These are phyloP conservation scores for Phyllosticta ampelicida DNA, from an alignment of 2,329 filamentous ascomycete genomes.

Conservation along the genomic window DNA sequence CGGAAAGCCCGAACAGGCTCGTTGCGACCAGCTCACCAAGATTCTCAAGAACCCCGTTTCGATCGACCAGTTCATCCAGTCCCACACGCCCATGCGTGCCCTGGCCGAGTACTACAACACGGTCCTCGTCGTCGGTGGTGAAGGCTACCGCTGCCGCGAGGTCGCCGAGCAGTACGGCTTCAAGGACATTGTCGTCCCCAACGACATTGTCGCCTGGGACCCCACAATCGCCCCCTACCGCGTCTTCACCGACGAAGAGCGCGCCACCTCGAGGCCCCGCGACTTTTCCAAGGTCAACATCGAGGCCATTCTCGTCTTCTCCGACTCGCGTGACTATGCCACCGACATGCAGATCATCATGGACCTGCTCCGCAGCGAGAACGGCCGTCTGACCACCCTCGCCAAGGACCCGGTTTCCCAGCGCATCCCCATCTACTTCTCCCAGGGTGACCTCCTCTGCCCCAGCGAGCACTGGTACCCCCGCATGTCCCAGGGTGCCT, in stretches of 20 bases:
- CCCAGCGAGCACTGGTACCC: conserved; percentile 48
- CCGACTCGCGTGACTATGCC: conserved; percentile 62
- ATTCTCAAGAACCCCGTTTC: conserved; percentile 56
- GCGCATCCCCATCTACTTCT: conserved; percentile 66
- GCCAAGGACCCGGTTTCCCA: conserved; percentile 54
- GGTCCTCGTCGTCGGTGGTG: conserved; percentile 64
- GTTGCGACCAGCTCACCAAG: conserved; percentile 55
- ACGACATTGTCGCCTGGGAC: conserved; percentile 63
- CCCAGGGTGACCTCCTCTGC: conserved; percentile 54
- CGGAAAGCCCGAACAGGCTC: conserved; percentile 56
- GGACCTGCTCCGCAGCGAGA: conserved; percentile 57
- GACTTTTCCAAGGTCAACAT: conserved; percentile 65
- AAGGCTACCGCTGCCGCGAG: conserved; percentile 63
- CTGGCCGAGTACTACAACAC: conserved; percentile 67
- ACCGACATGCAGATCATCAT: conserved; percentile 70
- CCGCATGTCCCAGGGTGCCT: conserved; percentile 63
- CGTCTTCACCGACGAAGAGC: conserved; percentile 57
- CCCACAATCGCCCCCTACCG: conserved; percentile 58
- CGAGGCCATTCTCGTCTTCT: conserved; percentile 65
- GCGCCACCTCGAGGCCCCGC: conserved; percentile 53
- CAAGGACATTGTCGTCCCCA: conserved; percentile 61
- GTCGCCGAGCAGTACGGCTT: conserved; percentile 65
- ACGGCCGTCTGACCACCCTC: conserved; percentile 54
- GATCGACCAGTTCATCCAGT: conserved; percentile 67
- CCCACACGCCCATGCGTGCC: conserved; percentile 67